Conservation (phyloP, 2,329 filamentous ascomycete species). For the Rhynchosporium graminicola region DNA sequence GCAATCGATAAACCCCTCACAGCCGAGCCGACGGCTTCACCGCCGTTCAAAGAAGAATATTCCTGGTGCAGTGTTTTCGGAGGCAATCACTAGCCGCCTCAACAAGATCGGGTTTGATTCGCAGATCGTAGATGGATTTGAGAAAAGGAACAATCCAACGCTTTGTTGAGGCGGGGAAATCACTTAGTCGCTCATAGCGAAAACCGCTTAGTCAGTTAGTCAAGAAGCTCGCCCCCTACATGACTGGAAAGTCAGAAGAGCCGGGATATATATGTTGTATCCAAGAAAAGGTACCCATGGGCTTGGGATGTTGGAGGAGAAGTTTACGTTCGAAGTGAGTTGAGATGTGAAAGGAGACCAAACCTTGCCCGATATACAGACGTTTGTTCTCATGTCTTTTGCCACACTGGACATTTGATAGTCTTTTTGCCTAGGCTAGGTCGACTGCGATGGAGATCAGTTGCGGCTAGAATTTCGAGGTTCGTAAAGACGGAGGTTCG, state of each 20-base stretch:
- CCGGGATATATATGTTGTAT: constrained; percentile 1
- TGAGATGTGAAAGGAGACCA: background rate
- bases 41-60: background rate
- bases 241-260: background rate
- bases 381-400: background rate
- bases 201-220: background rate
- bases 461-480: background rate
- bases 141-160: background rate
- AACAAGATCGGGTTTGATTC: constrained; percentile 7
- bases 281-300: constrained; percentile 3
- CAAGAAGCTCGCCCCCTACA: background rate
- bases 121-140: background rate
- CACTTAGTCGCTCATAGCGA: constrained; percentile 8
- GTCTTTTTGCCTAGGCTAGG: background rate
- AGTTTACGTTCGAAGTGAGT: background rate
- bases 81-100: background rate
- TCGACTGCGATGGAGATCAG: background rate
- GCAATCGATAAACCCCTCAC: background rate
- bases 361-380: background rate
- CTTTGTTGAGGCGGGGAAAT: background rate
- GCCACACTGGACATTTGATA: background rate
- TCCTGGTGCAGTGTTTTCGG: background rate
- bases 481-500: too few species aligned
- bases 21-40: background rate
- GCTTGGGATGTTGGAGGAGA: background rate